These are phyloP conservation scores for Neurospora sp. DNA, from an alignment of 495 filamentous ascomycete species.

Conservation along the genomic window DNA sequence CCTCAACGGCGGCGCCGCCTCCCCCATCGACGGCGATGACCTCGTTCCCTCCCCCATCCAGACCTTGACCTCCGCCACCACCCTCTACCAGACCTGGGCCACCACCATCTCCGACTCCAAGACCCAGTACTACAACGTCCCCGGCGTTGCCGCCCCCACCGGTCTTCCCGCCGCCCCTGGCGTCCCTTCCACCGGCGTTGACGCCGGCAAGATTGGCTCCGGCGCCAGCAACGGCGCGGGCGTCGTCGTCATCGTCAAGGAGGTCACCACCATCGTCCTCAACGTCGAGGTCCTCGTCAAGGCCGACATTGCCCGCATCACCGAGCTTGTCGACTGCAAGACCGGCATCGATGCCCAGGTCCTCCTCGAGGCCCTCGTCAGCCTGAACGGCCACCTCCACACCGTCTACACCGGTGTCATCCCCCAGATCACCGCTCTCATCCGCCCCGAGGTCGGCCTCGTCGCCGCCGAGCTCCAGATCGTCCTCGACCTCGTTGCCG, in stretches of 20 bases:
- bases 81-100: not conserved
- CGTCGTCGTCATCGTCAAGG: not conserved
- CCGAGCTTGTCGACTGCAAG: not conserved
- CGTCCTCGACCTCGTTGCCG: slow-evolving; percentile 3
- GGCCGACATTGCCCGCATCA: slow-evolving; percentile 1
- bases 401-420: not conserved
- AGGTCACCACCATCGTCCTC: slow-evolving; percentile 1
- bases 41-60: not conserved
- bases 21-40: not conserved
- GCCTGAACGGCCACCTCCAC: slow-evolving; percentile 3
- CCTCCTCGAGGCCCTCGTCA: not conserved
- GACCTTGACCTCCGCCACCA: not conserved
- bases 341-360: not conserved
- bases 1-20: not conserved
- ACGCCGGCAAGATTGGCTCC: not conserved
- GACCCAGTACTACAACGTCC: not conserved
- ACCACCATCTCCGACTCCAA: not conserved
- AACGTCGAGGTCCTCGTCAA: slow-evolving; percentile 2
- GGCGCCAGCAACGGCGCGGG: not conserved
- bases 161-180: not conserved
- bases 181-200: too few relatives aligned
- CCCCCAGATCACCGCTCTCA: not conserved
- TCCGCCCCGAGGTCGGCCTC: not conserved
- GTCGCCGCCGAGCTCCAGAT: slow-evolving; percentile 1
- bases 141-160: not conserved